Percentiles rank a stretch among this genome's conserved stretches.
Conservation (phyloP, 2,329 filamentous ascomycete species). For the Colletotrichum tanaceti region DNA sequence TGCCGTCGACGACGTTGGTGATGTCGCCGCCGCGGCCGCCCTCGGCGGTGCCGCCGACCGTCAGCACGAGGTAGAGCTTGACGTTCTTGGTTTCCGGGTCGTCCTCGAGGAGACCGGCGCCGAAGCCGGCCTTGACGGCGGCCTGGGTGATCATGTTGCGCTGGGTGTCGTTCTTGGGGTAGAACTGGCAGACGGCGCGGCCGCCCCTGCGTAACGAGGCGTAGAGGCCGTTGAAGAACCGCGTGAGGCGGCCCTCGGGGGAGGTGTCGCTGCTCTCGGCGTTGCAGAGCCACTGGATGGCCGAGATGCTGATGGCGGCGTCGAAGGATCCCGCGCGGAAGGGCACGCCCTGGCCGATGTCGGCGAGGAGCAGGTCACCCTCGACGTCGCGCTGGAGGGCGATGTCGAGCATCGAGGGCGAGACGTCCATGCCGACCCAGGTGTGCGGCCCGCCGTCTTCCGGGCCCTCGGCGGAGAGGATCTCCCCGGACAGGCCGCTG, state of each 20-base stretch:
- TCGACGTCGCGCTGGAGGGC: constrained; percentile 92
- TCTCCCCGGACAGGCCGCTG: constrained; percentile 93
- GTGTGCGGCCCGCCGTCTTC: constrained; percentile 86
- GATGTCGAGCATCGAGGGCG: constrained; percentile 94
- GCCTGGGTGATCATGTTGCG: constrained; percentile 91
- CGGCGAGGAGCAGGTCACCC: constrained; percentile 91
- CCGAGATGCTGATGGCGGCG: constrained; percentile 92
- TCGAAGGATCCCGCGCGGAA: constrained; percentile 95
- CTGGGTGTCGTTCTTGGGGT: constrained; percentile 94
- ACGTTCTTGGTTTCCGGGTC: constrained; percentile 96
- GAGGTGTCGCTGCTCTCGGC: constrained; percentile 89
- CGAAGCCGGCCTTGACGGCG: constrained; percentile 93
- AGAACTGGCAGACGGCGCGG: constrained; percentile 95
- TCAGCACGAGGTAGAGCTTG: constrained; percentile 96
- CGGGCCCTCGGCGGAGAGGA: constrained; percentile 77
- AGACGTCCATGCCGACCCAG: constrained; percentile 98
- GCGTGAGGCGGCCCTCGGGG: constrained; percentile 78
- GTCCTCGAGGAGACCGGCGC: constrained; percentile 93
- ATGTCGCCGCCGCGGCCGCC: constrained; percentile 77
- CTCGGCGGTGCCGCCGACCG: constrained; percentile 74
- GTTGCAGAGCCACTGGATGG: constrained; percentile 99
- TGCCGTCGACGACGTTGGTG: constrained; percentile 86
- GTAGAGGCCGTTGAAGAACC: constrained; percentile 96
- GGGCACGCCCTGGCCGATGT: constrained; percentile 94
- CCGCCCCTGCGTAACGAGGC: constrained; percentile 85